Percentiles rank a stretch among this genome's conserved stretches.
Evolutionary conservation across 768 basidiomycete genomes (phyloP).

Genomic region (Trametes coccinea): DNA sequence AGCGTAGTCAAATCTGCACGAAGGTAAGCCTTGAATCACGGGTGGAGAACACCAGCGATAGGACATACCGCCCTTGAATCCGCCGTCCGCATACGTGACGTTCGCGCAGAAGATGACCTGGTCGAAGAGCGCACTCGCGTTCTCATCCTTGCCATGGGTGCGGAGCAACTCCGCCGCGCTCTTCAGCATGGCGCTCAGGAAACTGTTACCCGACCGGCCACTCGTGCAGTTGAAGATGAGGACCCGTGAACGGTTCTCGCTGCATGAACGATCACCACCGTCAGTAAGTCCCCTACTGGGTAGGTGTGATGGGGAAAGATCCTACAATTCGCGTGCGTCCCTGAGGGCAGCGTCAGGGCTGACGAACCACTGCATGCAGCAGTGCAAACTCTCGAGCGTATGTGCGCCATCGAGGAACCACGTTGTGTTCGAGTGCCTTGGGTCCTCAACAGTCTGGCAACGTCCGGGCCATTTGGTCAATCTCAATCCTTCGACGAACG

Average conservation of each 20-base stretch:
- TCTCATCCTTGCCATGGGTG: constrained; percentile 39
- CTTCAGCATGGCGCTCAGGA: constrained; percentile 62
- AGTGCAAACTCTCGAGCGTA: constrained; percentile 85
- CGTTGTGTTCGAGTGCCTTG: constrained; percentile 47
- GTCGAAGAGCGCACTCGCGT: constrained; percentile 61
- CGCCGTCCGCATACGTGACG: constrained; percentile 88
- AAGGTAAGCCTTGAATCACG: constrained; percentile 14
- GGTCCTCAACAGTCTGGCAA: constrained; percentile 82
- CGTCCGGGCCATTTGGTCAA: constrained; percentile 89
- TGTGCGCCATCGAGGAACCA: constrained; percentile 98
- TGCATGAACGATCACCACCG: constrained; percentile 2
- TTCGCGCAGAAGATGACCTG: constrained; percentile 95
- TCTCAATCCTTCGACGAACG: constrained; percentile 63
- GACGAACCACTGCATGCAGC: constrained; percentile 88
- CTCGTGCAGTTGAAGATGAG: constrained; percentile 95
- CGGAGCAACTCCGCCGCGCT: constrained; percentile 51
- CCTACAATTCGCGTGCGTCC: constrained; percentile 20
- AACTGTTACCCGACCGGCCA: constrained; percentile 76
- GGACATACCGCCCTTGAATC: constrained; percentile 80
- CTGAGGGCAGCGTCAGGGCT: constrained; percentile 54
- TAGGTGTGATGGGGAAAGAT: not conserved
- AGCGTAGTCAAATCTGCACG: constrained; percentile 73
- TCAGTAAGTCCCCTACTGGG: not conserved
- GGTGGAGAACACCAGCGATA: not conserved
- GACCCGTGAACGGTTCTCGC: constrained; percentile 43